Evolutionary conservation across 306 rosid species (phyloP), one percentile per base, ranked within the genome.

Genomic region (Quercus berberidifolia): DNA sequence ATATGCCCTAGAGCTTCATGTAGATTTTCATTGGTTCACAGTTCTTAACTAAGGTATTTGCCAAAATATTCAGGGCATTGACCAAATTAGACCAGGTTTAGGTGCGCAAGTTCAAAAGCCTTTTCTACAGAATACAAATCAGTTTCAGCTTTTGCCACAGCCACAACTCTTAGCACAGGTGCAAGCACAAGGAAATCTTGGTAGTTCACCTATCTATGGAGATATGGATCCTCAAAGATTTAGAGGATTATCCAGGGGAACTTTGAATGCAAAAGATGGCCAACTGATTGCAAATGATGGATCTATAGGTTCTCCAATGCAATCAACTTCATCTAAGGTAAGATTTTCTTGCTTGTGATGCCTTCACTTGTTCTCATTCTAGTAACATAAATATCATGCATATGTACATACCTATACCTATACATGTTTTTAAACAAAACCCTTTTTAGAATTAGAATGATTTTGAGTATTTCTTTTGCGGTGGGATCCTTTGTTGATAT

Each of bases 71-170:
- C 82, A 94, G 98, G 98, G 96, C 59, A 87, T 92, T 30, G 98
- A 94, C 72, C 98, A 90, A 81, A 87, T 94, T 67, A 87, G 92
- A 56, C 94, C 98, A 54, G 89, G 96, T 79, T 78, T 92, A 74
- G 97, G 97, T 67, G 89, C 86, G 46, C 98, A 90, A 85, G 96
- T 85, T 85, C 98, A 92, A 77, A 94, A 91, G 82, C 98, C 98
- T 84, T 89, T 88, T 81, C 89, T 94, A 71, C 98, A 90, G 54
- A 87, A 84, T 86, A 76, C 96, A 68, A 92, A 82, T 80, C 98
- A 94, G 80, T 91, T 90, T 87, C 98, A 92, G 87, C 90, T 90
- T 82, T 86, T 91, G 85, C 94, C 97, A 18, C 96, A 88, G 73
- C 97, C 90, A 73, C 97, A 88, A 81, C 83, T 91, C 78, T 85